Evolutionary conservation across 768 basidiomycete species (phyloP).

Genomic region (Flagelloscypha sp.): DNA sequence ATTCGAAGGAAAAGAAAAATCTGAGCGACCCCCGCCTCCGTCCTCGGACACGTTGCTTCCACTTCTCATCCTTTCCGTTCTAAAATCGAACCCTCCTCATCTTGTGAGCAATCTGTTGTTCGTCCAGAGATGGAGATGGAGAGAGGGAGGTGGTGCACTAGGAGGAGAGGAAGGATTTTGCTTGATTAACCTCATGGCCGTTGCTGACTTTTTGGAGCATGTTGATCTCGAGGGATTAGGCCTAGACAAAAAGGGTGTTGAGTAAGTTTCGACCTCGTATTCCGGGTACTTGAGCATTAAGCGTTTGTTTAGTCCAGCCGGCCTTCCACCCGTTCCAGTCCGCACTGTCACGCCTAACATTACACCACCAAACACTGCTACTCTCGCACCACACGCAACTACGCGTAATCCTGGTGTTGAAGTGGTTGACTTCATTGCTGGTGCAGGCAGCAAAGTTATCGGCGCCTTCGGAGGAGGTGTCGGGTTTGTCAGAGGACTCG

Average conservation of each 20-base stretch:
- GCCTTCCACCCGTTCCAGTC: not conserved
- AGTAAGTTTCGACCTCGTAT: not conserved
- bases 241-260: not conserved
- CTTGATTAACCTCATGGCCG: slow-evolving; percentile 89
- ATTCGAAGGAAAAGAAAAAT: slow-evolving; percentile 19
- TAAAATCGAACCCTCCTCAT: slow-evolving; percentile 82
- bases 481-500: too few relatives aligned
- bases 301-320: not conserved
- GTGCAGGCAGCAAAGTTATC: too few relatives aligned
- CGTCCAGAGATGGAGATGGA: slow-evolving; percentile 53
- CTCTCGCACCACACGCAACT: not conserved
- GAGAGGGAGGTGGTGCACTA: slow-evolving; percentile 36
- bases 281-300: not conserved
- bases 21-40: slow-evolving; percentile 55
- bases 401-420: not conserved
- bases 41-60: slow-evolving; percentile 90
- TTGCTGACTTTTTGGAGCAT: slow-evolving; percentile 92
- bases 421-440: slow-evolving; percentile 9
- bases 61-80: slow-evolving; percentile 88
- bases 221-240: slow-evolving; percentile 75
- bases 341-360: not conserved
- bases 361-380: not conserved
- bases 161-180: slow-evolving; percentile 90
- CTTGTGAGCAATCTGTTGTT: slow-evolving; percentile 66
- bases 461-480: too few relatives aligned